These are phyloP conservation scores for Neonectria magnoliae DNA, from an alignment of 2,329 filamentous ascomycete species.

Conservation along the genomic window DNA sequence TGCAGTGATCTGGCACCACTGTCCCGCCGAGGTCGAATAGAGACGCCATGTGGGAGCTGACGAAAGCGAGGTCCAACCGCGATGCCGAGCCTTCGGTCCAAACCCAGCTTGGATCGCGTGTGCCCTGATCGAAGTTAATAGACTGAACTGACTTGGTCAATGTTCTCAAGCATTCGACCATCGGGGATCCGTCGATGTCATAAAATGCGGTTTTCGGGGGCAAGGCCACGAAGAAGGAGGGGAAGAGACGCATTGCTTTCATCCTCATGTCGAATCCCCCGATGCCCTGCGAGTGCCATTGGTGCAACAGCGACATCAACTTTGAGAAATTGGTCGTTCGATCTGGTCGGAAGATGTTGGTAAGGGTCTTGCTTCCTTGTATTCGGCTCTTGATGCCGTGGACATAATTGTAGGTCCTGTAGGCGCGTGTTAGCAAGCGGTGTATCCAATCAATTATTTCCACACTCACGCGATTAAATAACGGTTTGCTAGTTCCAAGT, in stretches of 20 bases:
- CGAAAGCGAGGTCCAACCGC: slow-evolving; percentile 18
- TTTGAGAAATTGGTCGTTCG: slow-evolving; percentile 20
- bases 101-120: slow-evolving; percentile 32
- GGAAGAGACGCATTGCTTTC: slow-evolving; percentile 27
- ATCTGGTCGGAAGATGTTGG: slow-evolving; percentile 18
- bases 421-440: not conserved
- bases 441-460: accelerated
- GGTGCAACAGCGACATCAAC: slow-evolving; percentile 27
- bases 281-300: slow-evolving; percentile 34
- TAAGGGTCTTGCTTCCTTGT: slow-evolving; percentile 20
- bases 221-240: slow-evolving; percentile 31
- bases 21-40: slow-evolving; percentile 10
- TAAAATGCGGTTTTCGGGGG: slow-evolving; percentile 10
- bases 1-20: accelerated
- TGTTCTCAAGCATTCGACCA: slow-evolving; percentile 30
- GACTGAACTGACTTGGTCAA: slow-evolving; percentile 20
- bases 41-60: slow-evolving; percentile 32
- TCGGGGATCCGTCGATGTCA: slow-evolving; percentile 20
- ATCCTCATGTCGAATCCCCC: slow-evolving; percentile 30
- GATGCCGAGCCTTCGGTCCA: slow-evolving; percentile 40
- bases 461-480: slow-evolving; percentile 34
- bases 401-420: slow-evolving; percentile 31
- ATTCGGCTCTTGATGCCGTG: slow-evolving; percentile 37
- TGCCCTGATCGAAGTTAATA: not conserved
- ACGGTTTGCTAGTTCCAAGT: slow-evolving; percentile 36